Percentiles rank a stretch among this genome's conserved stretches.
Evolutionary conservation across 768 basidiomycete species (phyloP).

Genomic region (Udeniomyces megalosporus): DNA sequence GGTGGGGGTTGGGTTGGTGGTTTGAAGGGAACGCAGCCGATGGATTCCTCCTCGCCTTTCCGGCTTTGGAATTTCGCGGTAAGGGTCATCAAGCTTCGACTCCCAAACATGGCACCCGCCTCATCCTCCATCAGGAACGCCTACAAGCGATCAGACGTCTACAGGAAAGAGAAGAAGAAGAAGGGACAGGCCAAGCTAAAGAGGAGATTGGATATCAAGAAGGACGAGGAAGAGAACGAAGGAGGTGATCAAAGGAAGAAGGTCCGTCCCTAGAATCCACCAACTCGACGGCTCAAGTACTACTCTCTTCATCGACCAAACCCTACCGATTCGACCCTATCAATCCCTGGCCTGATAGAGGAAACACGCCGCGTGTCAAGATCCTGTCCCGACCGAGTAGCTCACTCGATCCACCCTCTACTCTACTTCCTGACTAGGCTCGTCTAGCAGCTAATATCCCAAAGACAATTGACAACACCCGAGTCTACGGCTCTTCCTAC

Average conservation of each 20-base stretch:
- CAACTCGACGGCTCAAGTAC: conserved; percentile 2
- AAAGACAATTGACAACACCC: conserved; percentile 78
- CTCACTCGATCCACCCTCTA: not conserved
- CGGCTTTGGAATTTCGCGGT: no score
- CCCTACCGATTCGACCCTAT: not conserved
- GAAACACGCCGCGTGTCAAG: not conserved
- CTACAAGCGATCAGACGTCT: conserved; percentile 62
- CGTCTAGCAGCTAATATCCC: conserved; percentile 72
- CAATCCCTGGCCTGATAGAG: no score
- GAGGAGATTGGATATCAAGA: conserved; percentile 44
- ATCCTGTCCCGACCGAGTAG: not conserved
- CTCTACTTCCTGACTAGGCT: conserved; percentile 38
- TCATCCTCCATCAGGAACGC: conserved; percentile 57
- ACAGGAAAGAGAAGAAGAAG: conserved; percentile 54
- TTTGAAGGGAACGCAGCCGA: no score
- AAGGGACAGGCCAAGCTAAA: conserved; percentile 69
- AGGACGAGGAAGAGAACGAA: conserved; percentile 21
- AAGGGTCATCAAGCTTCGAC: not conserved
- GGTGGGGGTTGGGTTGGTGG: not conserved
- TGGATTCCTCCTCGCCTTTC: not conserved
- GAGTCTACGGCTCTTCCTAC: conserved; percentile 45
- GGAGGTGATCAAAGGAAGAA: conserved; percentile 43
- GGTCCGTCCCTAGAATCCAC: conserved; percentile 42
- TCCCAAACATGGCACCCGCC: conserved; percentile 7
- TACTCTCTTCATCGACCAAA: not conserved